phyloP scores from a whole-genome alignment of 2,329 filamentous ascomycete genomes.

The Cladophialophora carrionii region DNA sequence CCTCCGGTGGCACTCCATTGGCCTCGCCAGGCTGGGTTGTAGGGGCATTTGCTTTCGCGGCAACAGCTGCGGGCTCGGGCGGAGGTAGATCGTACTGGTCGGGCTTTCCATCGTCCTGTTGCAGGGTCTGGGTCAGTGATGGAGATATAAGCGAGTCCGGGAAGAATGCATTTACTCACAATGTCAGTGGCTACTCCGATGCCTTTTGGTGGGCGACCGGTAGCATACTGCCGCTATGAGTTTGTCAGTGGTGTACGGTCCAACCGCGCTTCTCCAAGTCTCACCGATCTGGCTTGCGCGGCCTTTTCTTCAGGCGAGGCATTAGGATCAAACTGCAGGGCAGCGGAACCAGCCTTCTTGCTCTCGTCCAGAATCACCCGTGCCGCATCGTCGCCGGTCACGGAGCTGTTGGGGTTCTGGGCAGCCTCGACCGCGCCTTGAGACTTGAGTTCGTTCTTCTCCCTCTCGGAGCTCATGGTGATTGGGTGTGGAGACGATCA shows the following conservation, averaged over 20 bases:
- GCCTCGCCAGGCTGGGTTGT: slow-evolving; percentile 55
- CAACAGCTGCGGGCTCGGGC: slow-evolving; percentile 69
- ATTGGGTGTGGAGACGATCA: slow-evolving; percentile 12
- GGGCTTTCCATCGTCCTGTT: slow-evolving; percentile 66
- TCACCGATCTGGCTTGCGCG: slow-evolving; percentile 73
- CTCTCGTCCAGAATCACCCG: slow-evolving; percentile 75
- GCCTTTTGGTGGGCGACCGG: slow-evolving; percentile 41
- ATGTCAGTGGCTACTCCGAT: slow-evolving; percentile 72
- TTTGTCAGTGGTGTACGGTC: slow-evolving; percentile 21
- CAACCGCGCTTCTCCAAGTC: neutral
- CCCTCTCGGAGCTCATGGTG: slow-evolving; percentile 31
- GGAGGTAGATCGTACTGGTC: slow-evolving; percentile 77
- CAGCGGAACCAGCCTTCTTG: slow-evolving; percentile 74
- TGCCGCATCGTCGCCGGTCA: slow-evolving; percentile 73
- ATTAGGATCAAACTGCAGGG: slow-evolving; percentile 85
- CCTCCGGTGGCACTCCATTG: slow-evolving; percentile 53
- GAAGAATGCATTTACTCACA: slow-evolving; percentile 49
- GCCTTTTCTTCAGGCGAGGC: slow-evolving; percentile 82
- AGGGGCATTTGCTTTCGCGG: slow-evolving; percentile 53
- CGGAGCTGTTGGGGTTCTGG: slow-evolving; percentile 67
- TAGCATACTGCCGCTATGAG: slow-evolving; percentile 55
- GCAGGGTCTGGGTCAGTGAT: slow-evolving; percentile 20
- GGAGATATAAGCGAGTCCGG: slow-evolving; percentile 9
- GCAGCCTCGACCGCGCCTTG: slow-evolving; percentile 80
- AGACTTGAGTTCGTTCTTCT: slow-evolving; percentile 69